Percentiles rank a stretch among this genome's conserved stretches.
These are phyloP conservation scores for Bryoerythrophyllum caledonicum DNA, from an alignment of 225 moss, liverwort and hornwort species.

Conservation along the genomic window DNA sequence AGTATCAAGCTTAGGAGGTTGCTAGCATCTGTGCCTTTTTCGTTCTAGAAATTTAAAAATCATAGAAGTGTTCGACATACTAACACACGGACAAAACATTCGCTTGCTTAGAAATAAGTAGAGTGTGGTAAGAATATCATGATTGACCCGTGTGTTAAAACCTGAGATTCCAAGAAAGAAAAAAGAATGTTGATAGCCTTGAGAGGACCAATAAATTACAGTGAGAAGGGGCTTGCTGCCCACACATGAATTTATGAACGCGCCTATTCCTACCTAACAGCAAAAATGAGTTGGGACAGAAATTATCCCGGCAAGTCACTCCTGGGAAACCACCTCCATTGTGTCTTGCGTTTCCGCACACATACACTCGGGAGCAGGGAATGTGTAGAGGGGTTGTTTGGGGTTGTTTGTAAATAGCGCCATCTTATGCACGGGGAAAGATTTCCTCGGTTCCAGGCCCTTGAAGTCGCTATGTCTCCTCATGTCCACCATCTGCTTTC, in stretches of 20 bases:
- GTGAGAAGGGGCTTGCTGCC: conserved; percentile 33
- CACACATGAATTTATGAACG: conserved; percentile 30
- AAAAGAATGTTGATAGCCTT: conserved; percentile 3
- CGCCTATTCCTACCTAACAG: conserved; percentile 8
- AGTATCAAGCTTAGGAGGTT: no score
- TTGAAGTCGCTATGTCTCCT: conserved; percentile 38
- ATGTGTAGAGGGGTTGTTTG: conserved; percentile 41
- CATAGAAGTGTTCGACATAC: no score
- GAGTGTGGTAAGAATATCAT: no score
- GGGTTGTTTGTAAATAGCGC: conserved; percentile 6
- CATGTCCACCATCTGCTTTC: conserved; percentile 35
- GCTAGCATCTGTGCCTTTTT: no score
- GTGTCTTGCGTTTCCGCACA: conserved; percentile 24
- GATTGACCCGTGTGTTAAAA: no score
- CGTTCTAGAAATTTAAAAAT: no score
- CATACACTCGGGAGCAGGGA: conserved; percentile 47
- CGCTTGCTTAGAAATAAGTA: no score
- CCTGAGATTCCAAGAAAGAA: no score
- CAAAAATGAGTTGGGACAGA: not conserved
- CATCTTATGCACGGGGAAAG: conserved; percentile 4
- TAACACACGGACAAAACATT: no score
- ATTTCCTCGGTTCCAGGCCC: conserved; percentile 35
- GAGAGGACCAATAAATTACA: conserved; percentile 34
- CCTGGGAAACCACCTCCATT: not conserved
- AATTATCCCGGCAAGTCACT: not conserved